These are phyloP conservation scores for Komagataella kurtzmanii DNA, from an alignment of 805 yeast genomes.

Conservation along the genomic window DNA sequence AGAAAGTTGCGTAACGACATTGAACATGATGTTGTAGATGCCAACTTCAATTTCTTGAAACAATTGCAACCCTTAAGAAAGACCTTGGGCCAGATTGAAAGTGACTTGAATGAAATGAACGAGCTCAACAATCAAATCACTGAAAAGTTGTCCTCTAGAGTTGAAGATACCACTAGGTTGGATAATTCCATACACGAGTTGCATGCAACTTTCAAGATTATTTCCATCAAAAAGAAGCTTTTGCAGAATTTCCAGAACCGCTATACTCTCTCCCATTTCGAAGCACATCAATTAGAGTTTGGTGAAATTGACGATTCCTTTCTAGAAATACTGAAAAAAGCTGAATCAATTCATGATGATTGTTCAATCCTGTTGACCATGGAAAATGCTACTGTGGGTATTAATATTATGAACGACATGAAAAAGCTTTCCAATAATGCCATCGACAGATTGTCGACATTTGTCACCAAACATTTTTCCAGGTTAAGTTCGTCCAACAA, in stretches of 20 bases:
- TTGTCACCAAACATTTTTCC: conserved; percentile 15
- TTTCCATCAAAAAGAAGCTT: conserved; percentile 32
- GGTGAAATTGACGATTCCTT: conserved; percentile 33
- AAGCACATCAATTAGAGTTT: conserved; percentile 42
- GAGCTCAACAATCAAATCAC: conserved; percentile 18
- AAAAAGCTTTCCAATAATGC: conserved; percentile 36
- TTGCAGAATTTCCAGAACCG: conserved; percentile 39
- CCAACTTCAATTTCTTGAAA: conserved; percentile 35
- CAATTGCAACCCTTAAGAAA: conserved; percentile 29
- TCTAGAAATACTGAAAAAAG: conserved; percentile 44
- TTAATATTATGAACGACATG: conserved; percentile 47
- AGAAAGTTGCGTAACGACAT: conserved; percentile 45
- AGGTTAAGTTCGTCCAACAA: neutral
- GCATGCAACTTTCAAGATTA: neutral
- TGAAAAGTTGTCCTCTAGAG: conserved; percentile 8
- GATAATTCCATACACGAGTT: neutral
- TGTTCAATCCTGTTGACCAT: conserved; percentile 61
- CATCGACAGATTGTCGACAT: conserved; percentile 37
- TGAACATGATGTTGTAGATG: conserved; percentile 45
- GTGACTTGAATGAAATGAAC: conserved; percentile 15
- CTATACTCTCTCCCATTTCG: conserved; percentile 61
- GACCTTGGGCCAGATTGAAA: conserved; percentile 20
- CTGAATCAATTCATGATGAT: conserved; percentile 49
- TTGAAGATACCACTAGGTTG: neutral
- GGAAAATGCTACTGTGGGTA: conserved; percentile 54